Base-by-base conservation (phyloP, 2,329 filamentous ascomycete species). In the Lachnellula suecica region DNA sequence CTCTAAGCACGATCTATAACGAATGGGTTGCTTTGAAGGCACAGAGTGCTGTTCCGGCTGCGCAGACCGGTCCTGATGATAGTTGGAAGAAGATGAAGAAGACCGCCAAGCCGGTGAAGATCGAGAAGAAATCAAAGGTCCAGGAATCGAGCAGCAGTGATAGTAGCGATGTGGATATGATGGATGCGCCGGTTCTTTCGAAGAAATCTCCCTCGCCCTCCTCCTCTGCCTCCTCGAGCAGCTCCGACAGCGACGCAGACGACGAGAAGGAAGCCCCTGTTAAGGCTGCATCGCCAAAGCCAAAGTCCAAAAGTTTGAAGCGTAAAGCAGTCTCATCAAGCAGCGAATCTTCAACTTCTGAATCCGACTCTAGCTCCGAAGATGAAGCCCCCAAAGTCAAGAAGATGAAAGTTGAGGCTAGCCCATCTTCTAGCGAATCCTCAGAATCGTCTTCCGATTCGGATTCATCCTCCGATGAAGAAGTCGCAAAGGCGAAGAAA, bases 311-410 rank as follows among this genome's bases (percentile, higher is more conserved):
- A 25, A 71, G 71, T 2, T 64, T 79, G 53, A 86, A 87, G 64
- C 76, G 81, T 34, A 81, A 83, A 72, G 80, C 80, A 72, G 80
- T 80, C 7, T 69, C 71, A 63, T 60, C 67, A 17, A 72, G 68
- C 58, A 69, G 68, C 38, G 66, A 66, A 13, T 71, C 71, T 1
- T 67, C 70, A 1, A 67, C 69, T 20, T 63, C 61, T 2, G 70
- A 69, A 49, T 73, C 72, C 10, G 70, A 71, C 51, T 77, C 76
- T 17, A 72, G 70, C 57, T 76, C 73, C 8, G 75, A 77, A 35
- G 73, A 73, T 37, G 72, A 78, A 52, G 71, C 70, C 29, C 78
- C 75, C 3, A 72, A 73, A 54, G 59, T 70, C 23, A 85, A 85
- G 72, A 84, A 82, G 69, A 72, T 70, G 25, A 74, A 79, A 68